Evolutionary conservation across 495 filamentous ascomycete genomes (phyloP).

Genomic region (Neurospora sp.): DNA sequence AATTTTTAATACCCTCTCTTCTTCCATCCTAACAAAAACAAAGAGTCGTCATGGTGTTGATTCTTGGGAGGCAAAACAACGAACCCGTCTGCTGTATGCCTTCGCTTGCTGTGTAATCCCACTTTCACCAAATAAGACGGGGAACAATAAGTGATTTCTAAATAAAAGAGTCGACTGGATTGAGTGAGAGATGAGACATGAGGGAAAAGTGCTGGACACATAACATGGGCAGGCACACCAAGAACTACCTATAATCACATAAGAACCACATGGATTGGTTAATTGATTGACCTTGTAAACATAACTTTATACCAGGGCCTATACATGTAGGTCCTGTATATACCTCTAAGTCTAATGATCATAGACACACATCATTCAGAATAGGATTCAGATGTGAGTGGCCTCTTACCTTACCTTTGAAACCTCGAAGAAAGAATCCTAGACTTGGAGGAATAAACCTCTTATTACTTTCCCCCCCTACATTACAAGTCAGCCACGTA

Average conservation of each 20-base stretch:
- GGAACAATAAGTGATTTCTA: too few species aligned
- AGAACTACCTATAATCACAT: neutral
- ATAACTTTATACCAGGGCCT: too few species aligned
- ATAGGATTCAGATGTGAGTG: too few species aligned
- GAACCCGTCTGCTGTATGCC: neutral
- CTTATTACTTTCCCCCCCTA: too few species aligned
- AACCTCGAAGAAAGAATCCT: too few species aligned
- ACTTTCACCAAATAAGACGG: too few species aligned
- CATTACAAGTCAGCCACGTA: too few species aligned
- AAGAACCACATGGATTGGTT: neutral
- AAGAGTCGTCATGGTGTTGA: neutral
- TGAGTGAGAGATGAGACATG: neutral
- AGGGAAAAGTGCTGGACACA: neutral
- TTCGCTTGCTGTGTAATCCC: neutral
- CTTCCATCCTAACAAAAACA: neutral
- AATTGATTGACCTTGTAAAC: neutral
- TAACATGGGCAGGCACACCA: neutral
- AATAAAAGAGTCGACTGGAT: neutral
- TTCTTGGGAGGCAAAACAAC: neutral
- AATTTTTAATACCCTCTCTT: neutral
- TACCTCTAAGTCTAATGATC: too few species aligned
- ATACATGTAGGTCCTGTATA: too few species aligned
- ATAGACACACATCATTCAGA: too few species aligned
- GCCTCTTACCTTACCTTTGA: too few species aligned
- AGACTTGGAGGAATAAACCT: too few species aligned